These are phyloP conservation scores for Claviceps sorghi DNA, from an alignment of 2,329 filamentous ascomycete species.

Conservation along the genomic window DNA sequence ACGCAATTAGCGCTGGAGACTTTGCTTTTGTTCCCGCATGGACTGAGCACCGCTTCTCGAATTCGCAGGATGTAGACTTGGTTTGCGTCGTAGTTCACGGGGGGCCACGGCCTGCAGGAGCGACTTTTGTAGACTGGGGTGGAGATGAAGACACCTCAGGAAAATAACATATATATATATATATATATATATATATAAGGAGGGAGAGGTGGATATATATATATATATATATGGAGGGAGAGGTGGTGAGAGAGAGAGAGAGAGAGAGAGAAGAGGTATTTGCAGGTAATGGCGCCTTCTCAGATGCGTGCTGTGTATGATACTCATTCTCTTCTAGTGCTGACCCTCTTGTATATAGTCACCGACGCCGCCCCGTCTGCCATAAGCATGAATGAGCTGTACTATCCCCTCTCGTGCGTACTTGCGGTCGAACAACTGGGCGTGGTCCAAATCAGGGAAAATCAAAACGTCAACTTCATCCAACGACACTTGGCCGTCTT, in stretches of 20 bases:
- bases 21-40: constrained; percentile 57
- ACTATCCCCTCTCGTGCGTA: constrained; percentile 16
- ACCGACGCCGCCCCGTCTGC: constrained; percentile 4
- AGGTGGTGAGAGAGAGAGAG: no score
- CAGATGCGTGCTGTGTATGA: no score
- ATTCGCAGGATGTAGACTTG: constrained; percentile 45
- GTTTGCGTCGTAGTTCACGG: constrained; percentile 53
- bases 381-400: constrained; percentile 15
- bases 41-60: constrained; percentile 56
- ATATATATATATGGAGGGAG: no score
- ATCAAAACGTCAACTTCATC: constrained; percentile 39
- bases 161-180: no score
- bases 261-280: no score
- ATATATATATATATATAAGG: no score
- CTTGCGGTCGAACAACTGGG: constrained; percentile 40
- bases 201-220: no score
- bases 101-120: constrained; percentile 45
- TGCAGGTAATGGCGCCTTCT: no score
- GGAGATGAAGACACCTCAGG: constrained; percentile 23
- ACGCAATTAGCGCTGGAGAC: constrained; percentile 47
- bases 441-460: constrained; percentile 48
- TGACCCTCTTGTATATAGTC: neutral
- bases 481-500: constrained; percentile 2
- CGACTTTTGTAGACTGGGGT: constrained; percentile 49
- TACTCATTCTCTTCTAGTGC: neutral